A percentile compares a stretch with the other conserved stretches of the same genome.
phyloP scores from a whole-genome alignment of 2,329 filamentous ascomycete species.

The Cryphonectria radicalis region DNA sequence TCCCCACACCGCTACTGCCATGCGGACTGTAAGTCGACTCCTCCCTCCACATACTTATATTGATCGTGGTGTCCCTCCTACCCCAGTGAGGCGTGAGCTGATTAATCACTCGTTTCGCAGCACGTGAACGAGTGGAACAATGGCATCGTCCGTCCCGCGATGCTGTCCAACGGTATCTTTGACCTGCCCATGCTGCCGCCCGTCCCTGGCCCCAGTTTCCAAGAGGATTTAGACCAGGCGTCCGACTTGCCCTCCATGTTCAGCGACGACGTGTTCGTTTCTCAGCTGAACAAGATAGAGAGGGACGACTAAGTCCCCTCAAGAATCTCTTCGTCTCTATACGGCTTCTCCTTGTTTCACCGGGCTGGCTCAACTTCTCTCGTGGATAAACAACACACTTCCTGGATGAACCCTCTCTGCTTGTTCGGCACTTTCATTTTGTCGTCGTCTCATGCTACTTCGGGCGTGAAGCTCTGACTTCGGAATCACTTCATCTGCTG shows the following conservation, averaged over 20 bases:
- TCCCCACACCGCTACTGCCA: background rate
- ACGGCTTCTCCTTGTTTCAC: background rate
- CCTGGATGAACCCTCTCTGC: background rate
- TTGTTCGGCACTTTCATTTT: background rate
- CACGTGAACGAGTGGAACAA: conserved; percentile 6
- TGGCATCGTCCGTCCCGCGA: background rate
- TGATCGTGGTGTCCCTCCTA: background rate
- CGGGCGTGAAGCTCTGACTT: background rate
- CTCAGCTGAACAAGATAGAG: background rate
- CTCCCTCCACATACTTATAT: background rate
- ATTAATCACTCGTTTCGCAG: background rate
- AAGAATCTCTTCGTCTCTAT: background rate
- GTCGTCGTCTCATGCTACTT: conserved; percentile 7
- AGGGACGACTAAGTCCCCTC: background rate
- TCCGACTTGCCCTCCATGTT: background rate
- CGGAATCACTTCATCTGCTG: background rate
- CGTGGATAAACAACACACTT: background rate
- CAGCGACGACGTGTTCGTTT: background rate
- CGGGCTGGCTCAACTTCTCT: background rate
- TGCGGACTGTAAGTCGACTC: background rate
- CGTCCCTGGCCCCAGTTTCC: background rate
- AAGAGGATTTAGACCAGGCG: background rate
- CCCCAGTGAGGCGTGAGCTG: background rate
- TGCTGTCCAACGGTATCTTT: background rate
- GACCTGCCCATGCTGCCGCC: background rate